Base-by-base conservation (phyloP, 768 basidiomycete species). In the Xerocomellus intermedius region DNA sequence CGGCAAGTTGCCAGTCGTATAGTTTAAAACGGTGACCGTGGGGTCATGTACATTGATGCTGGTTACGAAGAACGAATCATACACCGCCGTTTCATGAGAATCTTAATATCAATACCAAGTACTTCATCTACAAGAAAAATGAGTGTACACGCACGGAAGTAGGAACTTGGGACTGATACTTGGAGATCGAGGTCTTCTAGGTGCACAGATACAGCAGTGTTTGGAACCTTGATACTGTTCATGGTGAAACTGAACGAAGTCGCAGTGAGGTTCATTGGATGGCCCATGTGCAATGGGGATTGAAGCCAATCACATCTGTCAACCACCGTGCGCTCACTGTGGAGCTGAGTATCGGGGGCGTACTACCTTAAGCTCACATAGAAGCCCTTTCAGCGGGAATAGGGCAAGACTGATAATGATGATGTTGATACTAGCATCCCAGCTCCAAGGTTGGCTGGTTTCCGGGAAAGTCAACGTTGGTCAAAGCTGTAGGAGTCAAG, bases 271-370 rank as follows among this genome's bases (percentile, higher is more conserved):
- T 67, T 65, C 19, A 38, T 28, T 19, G 66, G 55, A 17, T 51
- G n/a, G 58, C 54, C 63, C 62, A 66, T 37, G 50, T 48, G 16
- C 65, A 66, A 41, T 55, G 63, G 1, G 65, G 64, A 43, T 60
- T 55, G 22, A 68, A 33, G n/a, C 49, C 56, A n/a, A 60, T 32
- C 10, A 68, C 49, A 13, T 66, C 65, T 8, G 65, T 62, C 46
- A 66, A 48, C 60, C 64, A 66, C 32, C 66, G 54, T 42, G 64
- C 63, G 30, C 19, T 62, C 43, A 22, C 36, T 6, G 57, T 57
- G 33, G 60, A 55, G 42, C 49, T 58, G 13, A 66, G 55, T 2
- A 24, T 35, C 14, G 7, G 35, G 7, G 61, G 60, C 0, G 50
- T 58, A 14, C 44, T 9, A 55, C 61, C 56, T 58, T 38, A 28